phyloP scores from a whole-genome alignment of 352 stramenopile species.

The Aphanomyces cochlioides region DNA sequence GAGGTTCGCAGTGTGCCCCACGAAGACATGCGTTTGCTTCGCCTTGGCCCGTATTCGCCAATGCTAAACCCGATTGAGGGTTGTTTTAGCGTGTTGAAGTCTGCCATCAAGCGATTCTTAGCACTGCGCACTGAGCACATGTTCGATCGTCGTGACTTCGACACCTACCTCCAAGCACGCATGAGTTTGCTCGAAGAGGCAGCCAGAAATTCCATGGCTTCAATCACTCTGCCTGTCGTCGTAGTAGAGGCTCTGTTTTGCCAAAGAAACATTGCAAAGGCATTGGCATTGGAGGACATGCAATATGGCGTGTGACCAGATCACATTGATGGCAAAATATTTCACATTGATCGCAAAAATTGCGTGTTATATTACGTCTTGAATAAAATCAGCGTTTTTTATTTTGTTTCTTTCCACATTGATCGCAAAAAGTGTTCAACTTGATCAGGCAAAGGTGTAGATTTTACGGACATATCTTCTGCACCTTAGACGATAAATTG shows the following conservation, averaged over 20 bases:
- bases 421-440: too few species aligned
- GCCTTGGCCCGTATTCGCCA: constrained; percentile 27
- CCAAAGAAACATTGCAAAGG: not conserved
- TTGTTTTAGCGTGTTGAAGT: constrained; percentile 30
- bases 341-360: not conserved
- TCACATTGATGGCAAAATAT: not conserved
- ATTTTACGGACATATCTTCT: too few species aligned
- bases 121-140: not conserved
- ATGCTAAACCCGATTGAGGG: constrained; percentile 35
- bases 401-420: too few species aligned
- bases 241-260: not conserved
- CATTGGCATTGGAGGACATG: not conserved
- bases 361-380: too few species aligned
- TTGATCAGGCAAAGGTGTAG: too few species aligned
- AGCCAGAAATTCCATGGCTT: not conserved
- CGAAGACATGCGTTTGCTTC: constrained; percentile 31
- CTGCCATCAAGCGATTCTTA: not conserved
- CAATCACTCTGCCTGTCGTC: not conserved
- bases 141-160: not conserved
- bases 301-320: not conserved
- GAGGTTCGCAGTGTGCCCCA: not conserved
- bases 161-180: not conserved
- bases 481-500: too few species aligned
- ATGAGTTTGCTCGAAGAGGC: constrained; percentile 4
- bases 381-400: too few species aligned